phyloP scores from a whole-genome alignment of 257 asterid species.

The Nyctanthes arbortristis region DNA sequence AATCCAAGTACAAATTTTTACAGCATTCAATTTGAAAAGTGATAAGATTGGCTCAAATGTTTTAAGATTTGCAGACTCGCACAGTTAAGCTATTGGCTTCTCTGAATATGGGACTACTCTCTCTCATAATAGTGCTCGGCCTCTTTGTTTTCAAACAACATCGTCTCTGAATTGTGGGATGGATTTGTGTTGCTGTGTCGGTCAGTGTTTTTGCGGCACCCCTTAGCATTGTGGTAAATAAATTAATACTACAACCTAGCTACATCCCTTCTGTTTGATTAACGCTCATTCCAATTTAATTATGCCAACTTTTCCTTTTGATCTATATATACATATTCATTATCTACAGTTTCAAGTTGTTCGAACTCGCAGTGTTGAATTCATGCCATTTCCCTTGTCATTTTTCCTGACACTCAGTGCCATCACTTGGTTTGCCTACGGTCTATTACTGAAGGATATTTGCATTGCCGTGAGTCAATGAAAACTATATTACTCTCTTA shows the following conservation, averaged over 20 bases:
- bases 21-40: not conserved
- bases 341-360: slow-evolving; percentile 63
- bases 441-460: slow-evolving; percentile 48
- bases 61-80: slow-evolving; percentile 25
- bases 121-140: slow-evolving; percentile 37
- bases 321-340: not conserved
- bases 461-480: slow-evolving; percentile 44
- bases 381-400: slow-evolving; percentile 78
- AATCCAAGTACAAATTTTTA: not conserved
- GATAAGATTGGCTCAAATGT: not conserved
- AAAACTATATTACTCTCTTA: not conserved
- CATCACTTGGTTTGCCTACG: slow-evolving; percentile 78
- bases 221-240: slow-evolving; percentile 48
- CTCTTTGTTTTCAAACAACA: slow-evolving; percentile 30
- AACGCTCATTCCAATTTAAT: too few relatives aligned
- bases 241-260: not conserved
- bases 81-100: slow-evolving; percentile 39
- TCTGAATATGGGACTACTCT: slow-evolving; percentile 41
- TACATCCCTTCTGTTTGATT: not conserved
- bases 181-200: slow-evolving; percentile 58
- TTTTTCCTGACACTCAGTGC: slow-evolving; percentile 79
- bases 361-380: slow-evolving; percentile 76
- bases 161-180: slow-evolving; percentile 50
- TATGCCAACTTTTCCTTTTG: not conserved
- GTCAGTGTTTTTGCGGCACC: slow-evolving; percentile 64